These are phyloP conservation scores for Cavenderia fasciculata DNA, from an alignment of 78 protist genomes.

Conservation along the genomic window DNA sequence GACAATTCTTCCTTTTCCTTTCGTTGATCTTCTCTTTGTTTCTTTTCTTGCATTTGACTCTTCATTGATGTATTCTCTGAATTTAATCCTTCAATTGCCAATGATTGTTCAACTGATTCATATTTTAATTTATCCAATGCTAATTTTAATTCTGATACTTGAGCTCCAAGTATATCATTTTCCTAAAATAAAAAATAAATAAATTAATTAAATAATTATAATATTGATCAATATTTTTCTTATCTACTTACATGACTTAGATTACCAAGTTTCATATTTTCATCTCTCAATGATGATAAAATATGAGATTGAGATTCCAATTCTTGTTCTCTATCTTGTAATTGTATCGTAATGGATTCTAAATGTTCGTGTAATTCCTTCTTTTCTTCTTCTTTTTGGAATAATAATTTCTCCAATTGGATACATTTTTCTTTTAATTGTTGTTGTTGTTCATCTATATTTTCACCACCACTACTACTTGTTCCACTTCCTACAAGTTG, in stretches of 20 bases:
- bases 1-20: too few relatives aligned
- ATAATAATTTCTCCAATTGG: slow-evolving; percentile 45
- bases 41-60: neutral
- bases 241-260: neutral
- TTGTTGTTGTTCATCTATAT: neutral
- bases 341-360: slow-evolving; percentile 19
- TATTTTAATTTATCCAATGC: slow-evolving; percentile 28
- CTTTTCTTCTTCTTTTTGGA: slow-evolving; percentile 73
- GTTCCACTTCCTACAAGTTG: neutral
- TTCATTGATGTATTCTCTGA: slow-evolving; percentile 29
- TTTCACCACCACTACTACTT: neutral
- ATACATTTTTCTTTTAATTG: slow-evolving; percentile 42
- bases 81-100: slow-evolving; percentile 24
- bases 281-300: slow-evolving; percentile 6
- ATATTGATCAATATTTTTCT: neutral
- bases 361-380: slow-evolving; percentile 29
- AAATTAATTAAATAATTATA: neutral
- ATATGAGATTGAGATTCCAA: slow-evolving; percentile 24
- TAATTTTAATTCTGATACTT: slow-evolving; percentile 44
- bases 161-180: slow-evolving; percentile 21
- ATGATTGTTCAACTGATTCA: slow-evolving; percentile 19
- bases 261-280: neutral
- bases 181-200: slow-evolving; percentile 15
- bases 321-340: slow-evolving; percentile 75
- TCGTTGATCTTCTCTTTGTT: slow-evolving; percentile 8